Evolutionary conservation across 1,284 basidiomycete genomes (phyloP), one percentile per base, ranked within the genome.

Genomic region (Ceratobasidium sp.): DNA sequence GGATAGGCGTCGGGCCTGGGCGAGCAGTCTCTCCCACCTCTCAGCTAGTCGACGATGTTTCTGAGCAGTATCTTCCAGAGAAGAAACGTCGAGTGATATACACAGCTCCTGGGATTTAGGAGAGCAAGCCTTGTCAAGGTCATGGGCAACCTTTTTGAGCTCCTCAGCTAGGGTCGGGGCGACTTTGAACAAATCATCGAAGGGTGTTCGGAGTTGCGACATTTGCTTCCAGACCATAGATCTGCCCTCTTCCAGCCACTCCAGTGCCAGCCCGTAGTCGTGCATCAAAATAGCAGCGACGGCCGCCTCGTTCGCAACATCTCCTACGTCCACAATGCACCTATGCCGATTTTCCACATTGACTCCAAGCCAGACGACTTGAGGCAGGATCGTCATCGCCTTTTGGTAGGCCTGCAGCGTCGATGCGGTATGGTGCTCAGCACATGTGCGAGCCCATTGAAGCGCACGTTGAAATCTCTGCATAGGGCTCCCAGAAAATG

Each of bases 141-240:
- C 51, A 31, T 75, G 62, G 9, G 72, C 57, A 11, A 77, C 22
- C 4, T 31, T 1, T 36, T 63, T 36, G 2, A 73, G 47, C 17
- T 53, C 22, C 9, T 1, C 24, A n/a, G 71, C 71, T 24, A 73
- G 48, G 1, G 9, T 15, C 27, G 45, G 56, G 27, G 51, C 14
- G 33, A 14, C 19, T 6, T 29, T 22, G 24, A 14, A 75, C n/a
- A 83, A 75, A 9, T 80, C 77, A 51, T 81, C 79, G 11, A 83
- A 17, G 0, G 82, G 79, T 27, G 79, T 79, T 3, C 80, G 82
- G 59, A 83, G 78, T 14, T 80, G 78, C 19, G 80, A 75, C 1
- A 78, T 69, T 73, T 83, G 80, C 14, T 75, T 75, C 82, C 82
- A 83, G 24, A 82, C 78, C 2, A 82, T 73, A 29, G 78, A 78